Base-by-base conservation (phyloP, 306 rosid genomes). In the Potentilla sterilis region DNA sequence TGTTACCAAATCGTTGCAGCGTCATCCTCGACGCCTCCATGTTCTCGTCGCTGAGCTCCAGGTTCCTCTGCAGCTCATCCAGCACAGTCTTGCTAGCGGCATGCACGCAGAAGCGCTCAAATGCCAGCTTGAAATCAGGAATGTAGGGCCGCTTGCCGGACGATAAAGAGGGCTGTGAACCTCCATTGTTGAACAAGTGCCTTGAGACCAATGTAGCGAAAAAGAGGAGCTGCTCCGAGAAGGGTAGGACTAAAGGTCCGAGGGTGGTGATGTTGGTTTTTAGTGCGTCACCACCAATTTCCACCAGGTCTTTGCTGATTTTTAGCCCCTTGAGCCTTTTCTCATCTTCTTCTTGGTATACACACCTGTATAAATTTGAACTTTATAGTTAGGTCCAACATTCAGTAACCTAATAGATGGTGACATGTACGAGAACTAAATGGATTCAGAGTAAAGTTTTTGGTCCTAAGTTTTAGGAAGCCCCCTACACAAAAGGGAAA, bases 321-420 rank as follows among this genome's bases (percentile, higher is more conserved):
- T 86, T 92, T 24, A 92, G 66, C 21, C 99, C 99, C 85, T 92
- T 96, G 32, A 85, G 79, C 40, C 88, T 82, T 16, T 90, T 85
- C 6, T 86, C 96, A 57, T 96, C 99, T 89, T 96, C 99, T 82
- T 90, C 99, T 84, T 96, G 99, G 87, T 90, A 89, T 16, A 96
- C 88, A 46, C 98, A 84, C 85, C 99, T 96, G 83, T 58, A 32
- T 63, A 63, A 21, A 55, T 9, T 61, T 14, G 24, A 59, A 11
- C 8, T 28, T 28, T 10, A 54, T 16, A 13, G 40, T 59, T 28
- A 32, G 37, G 37, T 54, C 28, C 28, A 54, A 19, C 2, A 54
- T 19, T 19, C 59, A 19, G 28, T 54, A 54, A 54, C 19, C n/a
- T 49, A 16, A 52, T 7, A 52, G 18, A 52, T 52, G 24, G 24